Conservation (phyloP, 805 yeast genomes). For the Pichia thaimueangensis region DNA sequence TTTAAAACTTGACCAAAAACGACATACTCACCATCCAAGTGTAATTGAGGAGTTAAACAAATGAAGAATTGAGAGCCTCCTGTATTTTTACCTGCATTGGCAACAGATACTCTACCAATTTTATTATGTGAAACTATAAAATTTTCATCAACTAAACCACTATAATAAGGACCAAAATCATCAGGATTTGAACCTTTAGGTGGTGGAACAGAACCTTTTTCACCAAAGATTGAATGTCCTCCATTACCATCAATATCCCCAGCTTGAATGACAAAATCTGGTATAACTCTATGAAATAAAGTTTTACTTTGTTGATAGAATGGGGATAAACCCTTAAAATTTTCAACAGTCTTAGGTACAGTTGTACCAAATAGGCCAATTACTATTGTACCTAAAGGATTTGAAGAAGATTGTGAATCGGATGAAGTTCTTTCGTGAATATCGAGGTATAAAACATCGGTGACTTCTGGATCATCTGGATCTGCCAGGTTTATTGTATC, state of each 20-base stretch:
- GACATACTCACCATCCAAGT: conserved; percentile 60
- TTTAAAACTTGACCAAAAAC: conserved; percentile 73
- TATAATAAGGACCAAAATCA: conserved; percentile 40
- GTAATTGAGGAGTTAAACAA: conserved; percentile 44
- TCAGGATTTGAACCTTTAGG: conserved; percentile 5
- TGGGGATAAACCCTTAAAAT: conserved; percentile 47
- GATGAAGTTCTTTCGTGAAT: conserved; percentile 23
- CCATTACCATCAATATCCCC: conserved; percentile 81
- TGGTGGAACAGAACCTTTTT: conserved; percentile 8
- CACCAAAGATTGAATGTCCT: conserved; percentile 62
- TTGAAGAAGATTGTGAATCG: conserved; percentile 7
- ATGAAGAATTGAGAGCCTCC: conserved; percentile 70
- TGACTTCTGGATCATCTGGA: conserved; percentile 47
- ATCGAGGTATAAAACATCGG: conserved; percentile 40
- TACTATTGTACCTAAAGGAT: conserved; percentile 37
- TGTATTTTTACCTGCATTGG: conserved; percentile 45
- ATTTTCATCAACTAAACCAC: conserved; percentile 67
- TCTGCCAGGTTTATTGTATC: too few species aligned
- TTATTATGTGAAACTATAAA: conserved; percentile 41
- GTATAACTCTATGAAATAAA: conserved; percentile 67
- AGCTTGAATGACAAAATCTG: conserved; percentile 77
- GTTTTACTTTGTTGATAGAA: conserved; percentile 46
- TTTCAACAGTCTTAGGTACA: conserved; percentile 57
- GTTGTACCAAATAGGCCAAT: conserved; percentile 61
- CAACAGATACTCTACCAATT: conserved; percentile 44